Conservation (phyloP, 306 rosid genomes). For the Trichosanthes cucumerina region DNA sequence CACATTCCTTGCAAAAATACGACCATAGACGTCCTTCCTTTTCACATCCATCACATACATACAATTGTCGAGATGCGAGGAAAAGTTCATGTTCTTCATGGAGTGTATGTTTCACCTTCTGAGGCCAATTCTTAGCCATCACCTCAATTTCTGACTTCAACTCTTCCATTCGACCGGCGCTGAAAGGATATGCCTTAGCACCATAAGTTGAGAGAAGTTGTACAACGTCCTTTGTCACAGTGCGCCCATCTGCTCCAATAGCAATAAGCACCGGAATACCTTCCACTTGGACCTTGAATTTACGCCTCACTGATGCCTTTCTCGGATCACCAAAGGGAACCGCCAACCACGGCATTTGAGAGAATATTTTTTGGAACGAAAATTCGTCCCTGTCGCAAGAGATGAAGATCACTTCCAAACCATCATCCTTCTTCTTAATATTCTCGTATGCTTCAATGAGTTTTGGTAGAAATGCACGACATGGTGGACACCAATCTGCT, state of each 20-base stretch:
- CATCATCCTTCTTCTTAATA: constrained; percentile 18
- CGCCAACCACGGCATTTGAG: constrained; percentile 40
- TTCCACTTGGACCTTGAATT: constrained; percentile 24
- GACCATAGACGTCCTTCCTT: constrained; percentile 26
- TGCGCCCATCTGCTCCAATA: constrained; percentile 23
- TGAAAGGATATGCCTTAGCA: constrained; percentile 38
- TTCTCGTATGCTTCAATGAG: constrained; percentile 22
- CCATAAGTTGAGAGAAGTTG: constrained; percentile 25
- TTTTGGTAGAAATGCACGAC: constrained; percentile 33
- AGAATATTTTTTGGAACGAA: constrained; percentile 23
- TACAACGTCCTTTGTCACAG: constrained; percentile 16
- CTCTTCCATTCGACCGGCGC: constrained; percentile 22
- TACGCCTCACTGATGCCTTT: constrained; percentile 16
- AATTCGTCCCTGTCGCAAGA: constrained; percentile 29
- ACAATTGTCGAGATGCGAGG: background rate
- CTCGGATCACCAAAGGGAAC: constrained; percentile 36
- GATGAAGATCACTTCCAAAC: constrained; percentile 30
- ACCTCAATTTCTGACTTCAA: constrained; percentile 20
- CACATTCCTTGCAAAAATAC: constrained; percentile 23
- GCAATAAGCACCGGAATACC: constrained; percentile 26
- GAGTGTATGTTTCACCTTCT: constrained; percentile 30
- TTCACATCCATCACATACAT: constrained; percentile 22
- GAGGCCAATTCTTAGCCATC: constrained; percentile 29
- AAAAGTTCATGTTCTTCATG: constrained; percentile 26
- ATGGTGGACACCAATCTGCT: constrained; percentile 42